These are phyloP conservation scores for Macrotyloma uniflorum DNA, from an alignment of 306 rosid genomes.

Conservation along the genomic window DNA sequence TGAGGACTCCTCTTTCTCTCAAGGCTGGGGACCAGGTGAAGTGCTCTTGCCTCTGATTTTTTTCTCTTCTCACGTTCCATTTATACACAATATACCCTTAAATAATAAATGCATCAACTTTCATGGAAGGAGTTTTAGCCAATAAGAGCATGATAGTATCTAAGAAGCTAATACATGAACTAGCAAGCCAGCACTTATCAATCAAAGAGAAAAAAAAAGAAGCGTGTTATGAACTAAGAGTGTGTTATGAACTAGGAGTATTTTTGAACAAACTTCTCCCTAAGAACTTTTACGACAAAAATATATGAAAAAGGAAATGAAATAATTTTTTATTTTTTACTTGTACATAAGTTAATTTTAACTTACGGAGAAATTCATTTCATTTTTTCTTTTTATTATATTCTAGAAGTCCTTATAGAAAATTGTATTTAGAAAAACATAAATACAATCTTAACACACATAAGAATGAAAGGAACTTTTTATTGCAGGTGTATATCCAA, in stretches of 20 bases:
- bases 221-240: background rate
- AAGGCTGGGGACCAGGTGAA: conserved; percentile 94
- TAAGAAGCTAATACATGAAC: conserved; percentile 20
- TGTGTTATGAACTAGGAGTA: too few relatives aligned
- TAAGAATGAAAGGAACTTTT: conserved; percentile 17
- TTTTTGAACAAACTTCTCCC: too few relatives aligned
- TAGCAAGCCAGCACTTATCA: background rate
- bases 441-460: background rate
- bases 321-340: too few relatives aligned
- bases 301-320: too few relatives aligned
- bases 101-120: background rate
- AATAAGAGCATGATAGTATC: background rate
- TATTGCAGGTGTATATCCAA: conserved; percentile 77
- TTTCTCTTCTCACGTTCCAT: conserved; percentile 11
- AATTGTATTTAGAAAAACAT: conserved; percentile 1
- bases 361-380: too few relatives aligned
- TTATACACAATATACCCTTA: background rate
- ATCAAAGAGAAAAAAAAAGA: background rate
- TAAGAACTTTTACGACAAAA: too few relatives aligned
- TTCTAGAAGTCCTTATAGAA: too few relatives aligned
- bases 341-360: too few relatives aligned
- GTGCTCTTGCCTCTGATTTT: background rate
- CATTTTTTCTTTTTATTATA: too few relatives aligned
- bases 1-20: conserved; percentile 76
- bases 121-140: conserved; percentile 13